phyloP scores from a whole-genome alignment of 2,329 filamentous ascomycete genomes.

The Neoscytalidium dimidiatum region DNA sequence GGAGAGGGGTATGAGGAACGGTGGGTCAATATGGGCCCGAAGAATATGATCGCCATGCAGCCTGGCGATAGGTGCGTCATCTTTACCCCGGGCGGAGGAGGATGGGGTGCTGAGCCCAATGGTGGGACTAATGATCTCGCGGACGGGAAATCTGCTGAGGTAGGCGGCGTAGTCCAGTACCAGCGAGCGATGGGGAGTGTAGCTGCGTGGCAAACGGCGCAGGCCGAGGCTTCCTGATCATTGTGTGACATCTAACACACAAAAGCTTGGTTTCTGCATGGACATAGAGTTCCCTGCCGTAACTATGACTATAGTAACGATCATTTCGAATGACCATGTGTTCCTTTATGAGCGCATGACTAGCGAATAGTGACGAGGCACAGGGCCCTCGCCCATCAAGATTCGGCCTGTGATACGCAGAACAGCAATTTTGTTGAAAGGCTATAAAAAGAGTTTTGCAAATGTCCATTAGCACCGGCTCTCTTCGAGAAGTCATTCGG shows the following conservation, averaged over 20 bases:
- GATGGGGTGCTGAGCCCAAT: conserved; percentile 14
- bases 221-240: conserved; percentile 12
- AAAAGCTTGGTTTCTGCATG: too few species aligned
- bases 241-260: background rate
- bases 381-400: too few species aligned
- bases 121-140: background rate
- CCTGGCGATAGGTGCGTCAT: conserved; percentile 23
- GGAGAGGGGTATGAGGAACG: conserved; percentile 18
- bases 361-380: too few species aligned
- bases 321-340: too few species aligned
- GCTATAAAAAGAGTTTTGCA: too few species aligned
- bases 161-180: conserved; percentile 2
- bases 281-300: too few species aligned
- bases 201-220: conserved; percentile 10
- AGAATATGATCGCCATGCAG: conserved; percentile 23
- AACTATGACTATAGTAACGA: too few species aligned
- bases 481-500: too few species aligned
- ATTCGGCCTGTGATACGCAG: too few species aligned
- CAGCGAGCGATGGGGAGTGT: conserved; percentile 22
- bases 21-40: conserved; percentile 24
- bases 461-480: too few species aligned
- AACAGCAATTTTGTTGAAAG: too few species aligned
- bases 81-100: conserved; percentile 23
- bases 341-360: too few species aligned
- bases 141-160: background rate